Conservation (phyloP, 768 basidiomycete species). For the Kwoniella bestiolae region DNA sequence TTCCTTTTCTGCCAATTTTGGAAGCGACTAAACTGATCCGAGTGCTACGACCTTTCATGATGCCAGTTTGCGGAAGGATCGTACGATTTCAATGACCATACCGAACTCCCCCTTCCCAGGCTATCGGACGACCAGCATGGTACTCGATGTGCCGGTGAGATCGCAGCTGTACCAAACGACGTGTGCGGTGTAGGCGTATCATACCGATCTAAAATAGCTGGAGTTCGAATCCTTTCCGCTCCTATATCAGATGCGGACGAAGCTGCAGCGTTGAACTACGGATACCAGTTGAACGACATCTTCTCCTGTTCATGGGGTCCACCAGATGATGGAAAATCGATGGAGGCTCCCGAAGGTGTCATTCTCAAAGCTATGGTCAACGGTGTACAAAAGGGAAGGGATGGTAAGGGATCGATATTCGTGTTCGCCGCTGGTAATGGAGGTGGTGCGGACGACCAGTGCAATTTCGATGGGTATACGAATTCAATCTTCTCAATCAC, state of each 20-base stretch:
- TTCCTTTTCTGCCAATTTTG: no score
- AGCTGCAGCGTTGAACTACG: constrained; percentile 91
- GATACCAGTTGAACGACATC: constrained; percentile 85
- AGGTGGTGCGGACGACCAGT: constrained; percentile 86
- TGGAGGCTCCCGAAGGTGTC: constrained; percentile 90
- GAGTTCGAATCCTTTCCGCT: constrained; percentile 91
- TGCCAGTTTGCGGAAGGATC: constrained; percentile 80
- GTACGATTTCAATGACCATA: constrained; percentile 95
- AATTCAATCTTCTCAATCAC: constrained; percentile 97
- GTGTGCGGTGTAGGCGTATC: constrained; percentile 95
- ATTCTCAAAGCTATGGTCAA: constrained; percentile 94
- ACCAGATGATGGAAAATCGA: constrained; percentile 87
- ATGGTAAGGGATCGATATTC: constrained; percentile 87
- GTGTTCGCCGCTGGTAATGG: constrained; percentile 99
- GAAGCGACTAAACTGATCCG: no score
- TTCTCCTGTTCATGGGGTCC: constrained; percentile 99
- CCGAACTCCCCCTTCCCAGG: constrained; percentile 79
- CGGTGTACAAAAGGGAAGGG: constrained; percentile 86
- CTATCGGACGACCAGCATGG: constrained; percentile 94
- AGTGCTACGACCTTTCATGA: background rate
- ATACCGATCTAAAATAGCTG: constrained; percentile 87
- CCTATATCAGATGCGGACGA: constrained; percentile 95
- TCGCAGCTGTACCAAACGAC: constrained; percentile 88
- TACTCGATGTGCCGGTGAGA: constrained; percentile 95
- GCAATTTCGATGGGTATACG: constrained; percentile 99